phyloP scores from a whole-genome alignment of 179 eudicot genomes.

The Silene vulgaris region DNA sequence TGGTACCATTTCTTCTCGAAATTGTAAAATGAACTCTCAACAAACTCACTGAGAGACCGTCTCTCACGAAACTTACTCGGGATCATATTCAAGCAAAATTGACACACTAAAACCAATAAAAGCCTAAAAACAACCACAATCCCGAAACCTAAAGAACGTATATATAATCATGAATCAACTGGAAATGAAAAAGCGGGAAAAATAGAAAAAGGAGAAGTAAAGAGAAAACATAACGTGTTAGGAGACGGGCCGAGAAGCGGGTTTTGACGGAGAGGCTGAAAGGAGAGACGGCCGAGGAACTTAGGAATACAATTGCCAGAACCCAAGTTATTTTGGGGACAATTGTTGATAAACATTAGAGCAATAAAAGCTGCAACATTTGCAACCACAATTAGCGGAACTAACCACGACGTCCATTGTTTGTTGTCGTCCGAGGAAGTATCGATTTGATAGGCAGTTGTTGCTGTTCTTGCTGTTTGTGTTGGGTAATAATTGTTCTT shows the following conservation, averaged over 20 bases:
- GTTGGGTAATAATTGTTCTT: neutral
- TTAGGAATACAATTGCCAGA: conserved; percentile 24
- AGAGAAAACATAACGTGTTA: conserved; percentile 28
- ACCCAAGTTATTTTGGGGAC: conserved; percentile 28
- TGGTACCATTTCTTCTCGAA: too few species aligned
- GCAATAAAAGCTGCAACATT: conserved; percentile 30
- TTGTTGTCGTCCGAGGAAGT: conserved; percentile 30
- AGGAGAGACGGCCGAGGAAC: conserved; percentile 61
- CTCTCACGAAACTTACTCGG: too few species aligned
- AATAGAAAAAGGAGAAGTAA: too few species aligned
- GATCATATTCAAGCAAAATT: too few species aligned
- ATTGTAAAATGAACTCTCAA: too few species aligned
- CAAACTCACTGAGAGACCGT: too few species aligned
- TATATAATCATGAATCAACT: too few species aligned
- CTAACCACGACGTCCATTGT: conserved; percentile 39
- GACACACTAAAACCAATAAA: too few species aligned
- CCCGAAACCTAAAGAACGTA: too few species aligned
- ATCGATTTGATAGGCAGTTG: neutral
- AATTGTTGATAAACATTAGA: conserved; percentile 37
- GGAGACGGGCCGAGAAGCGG: conserved; percentile 91
- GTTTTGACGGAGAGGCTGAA: conserved; percentile 62
- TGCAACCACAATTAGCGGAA: conserved; percentile 32
- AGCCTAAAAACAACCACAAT: too few species aligned
- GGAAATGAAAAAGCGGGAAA: too few species aligned
- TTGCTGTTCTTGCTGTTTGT: neutral